A percentile compares a stretch with the other conserved stretches of the same genome.
Evolutionary conservation across 352 stramenopile species (phyloP).

Genomic region (Globisporangium polare): DNA sequence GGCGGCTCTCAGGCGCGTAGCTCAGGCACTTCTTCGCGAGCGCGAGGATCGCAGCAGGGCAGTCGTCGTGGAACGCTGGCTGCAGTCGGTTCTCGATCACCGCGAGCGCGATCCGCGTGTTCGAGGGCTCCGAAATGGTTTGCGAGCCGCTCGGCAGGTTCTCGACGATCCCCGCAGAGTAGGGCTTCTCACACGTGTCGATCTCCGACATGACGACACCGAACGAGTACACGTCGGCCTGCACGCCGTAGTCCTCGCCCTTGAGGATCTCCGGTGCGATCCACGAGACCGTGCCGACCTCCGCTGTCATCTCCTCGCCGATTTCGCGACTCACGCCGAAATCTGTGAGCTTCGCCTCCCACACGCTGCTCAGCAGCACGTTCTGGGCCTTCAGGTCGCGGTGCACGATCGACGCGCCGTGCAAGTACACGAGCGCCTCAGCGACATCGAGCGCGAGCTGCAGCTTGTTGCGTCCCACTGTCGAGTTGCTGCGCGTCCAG

Average conservation of each 20-base stretch:
- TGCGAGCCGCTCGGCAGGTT: background rate
- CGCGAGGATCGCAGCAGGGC: constrained; percentile 24
- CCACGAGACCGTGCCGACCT: constrained; percentile 53
- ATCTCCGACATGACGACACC: constrained; percentile 47
- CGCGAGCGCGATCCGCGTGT: constrained; percentile 35
- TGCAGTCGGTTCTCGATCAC: constrained; percentile 36
- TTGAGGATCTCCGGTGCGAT: constrained; percentile 55
- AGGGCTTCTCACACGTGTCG: constrained; percentile 45
- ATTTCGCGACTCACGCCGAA: constrained; percentile 35
- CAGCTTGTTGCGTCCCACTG: constrained; percentile 12
- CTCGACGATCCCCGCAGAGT: constrained; percentile 21
- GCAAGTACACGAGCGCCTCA: constrained; percentile 29
- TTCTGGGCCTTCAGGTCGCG: constrained; percentile 61
- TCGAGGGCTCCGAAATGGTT: constrained; percentile 24
- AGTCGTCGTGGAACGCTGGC: constrained; percentile 35
- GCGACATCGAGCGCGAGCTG: constrained; percentile 22
- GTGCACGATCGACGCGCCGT: constrained; percentile 39
- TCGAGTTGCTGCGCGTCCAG: constrained; percentile 15
- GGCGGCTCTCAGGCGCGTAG: constrained; percentile 3
- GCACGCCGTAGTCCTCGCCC: constrained; percentile 38
- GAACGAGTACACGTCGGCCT: constrained; percentile 59
- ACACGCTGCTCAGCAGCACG: constrained; percentile 38
- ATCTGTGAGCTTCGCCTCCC: constrained; percentile 23
- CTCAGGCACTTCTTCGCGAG: constrained; percentile 23
- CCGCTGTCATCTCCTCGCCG: constrained; percentile 33